These are phyloP conservation scores for Sugiyamaella floridensis DNA, from an alignment of 805 yeast genomes.

Conservation along the genomic window DNA sequence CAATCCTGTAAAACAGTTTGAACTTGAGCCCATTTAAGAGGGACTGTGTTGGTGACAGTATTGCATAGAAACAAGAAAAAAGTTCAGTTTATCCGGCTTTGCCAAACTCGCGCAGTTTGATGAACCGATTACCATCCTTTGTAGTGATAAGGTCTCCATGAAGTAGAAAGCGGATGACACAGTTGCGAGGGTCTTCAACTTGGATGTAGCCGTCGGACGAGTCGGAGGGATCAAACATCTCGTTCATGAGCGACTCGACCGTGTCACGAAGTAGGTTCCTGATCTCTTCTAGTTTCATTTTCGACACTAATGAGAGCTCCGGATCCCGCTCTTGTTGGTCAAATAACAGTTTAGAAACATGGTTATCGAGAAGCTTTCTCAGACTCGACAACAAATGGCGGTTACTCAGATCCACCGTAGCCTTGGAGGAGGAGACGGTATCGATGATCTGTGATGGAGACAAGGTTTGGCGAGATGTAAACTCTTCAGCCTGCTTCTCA, in stretches of 20 bases:
- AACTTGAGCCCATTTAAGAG: neutral
- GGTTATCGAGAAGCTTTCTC: slow-evolving; percentile 3
- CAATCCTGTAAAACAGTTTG: neutral
- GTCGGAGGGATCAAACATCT: slow-evolving; percentile 11
- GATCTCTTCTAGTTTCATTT: neutral
- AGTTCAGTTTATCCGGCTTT: neutral
- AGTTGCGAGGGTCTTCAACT: slow-evolving; percentile 9
- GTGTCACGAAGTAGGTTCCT: slow-evolving; percentile 1
- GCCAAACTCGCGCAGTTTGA: slow-evolving; percentile 18
- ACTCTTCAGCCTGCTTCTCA: neutral
- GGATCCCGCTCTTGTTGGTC: neutral
- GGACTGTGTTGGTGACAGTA: neutral
- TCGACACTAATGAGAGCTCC: neutral
- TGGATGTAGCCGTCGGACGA: slow-evolving; percentile 8
- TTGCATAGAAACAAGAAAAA: neutral
- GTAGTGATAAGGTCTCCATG: slow-evolving; percentile 13
- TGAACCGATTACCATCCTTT: slow-evolving; percentile 4
- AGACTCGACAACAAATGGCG: neutral
- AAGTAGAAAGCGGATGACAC: slow-evolving; percentile 13
- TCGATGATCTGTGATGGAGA: slow-evolving; percentile 1
- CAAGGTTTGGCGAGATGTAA: neutral
- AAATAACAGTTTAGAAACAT: neutral
- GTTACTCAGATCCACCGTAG: neutral
- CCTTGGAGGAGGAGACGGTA: neutral
- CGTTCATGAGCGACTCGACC: slow-evolving; percentile 14